Evolutionary conservation across 345 rosid species (phyloP).

Genomic region (Gossypium raimondii): DNA sequence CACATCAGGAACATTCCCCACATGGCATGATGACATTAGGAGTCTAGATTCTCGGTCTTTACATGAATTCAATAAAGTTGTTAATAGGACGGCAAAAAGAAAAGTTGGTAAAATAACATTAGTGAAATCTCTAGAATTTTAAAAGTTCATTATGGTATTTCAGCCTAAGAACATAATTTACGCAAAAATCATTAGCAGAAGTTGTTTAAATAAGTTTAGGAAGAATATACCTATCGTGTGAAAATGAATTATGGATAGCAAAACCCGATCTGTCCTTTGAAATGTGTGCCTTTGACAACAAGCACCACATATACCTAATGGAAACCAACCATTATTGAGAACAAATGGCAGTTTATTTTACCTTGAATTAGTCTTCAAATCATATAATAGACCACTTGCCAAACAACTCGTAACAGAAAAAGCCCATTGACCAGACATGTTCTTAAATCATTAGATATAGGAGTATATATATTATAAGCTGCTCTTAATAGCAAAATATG

Average conservation of each 20-base stretch:
- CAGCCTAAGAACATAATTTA: not conserved
- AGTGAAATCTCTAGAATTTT: not conserved
- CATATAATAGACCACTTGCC: not conserved
- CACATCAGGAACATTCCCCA: conserved; percentile 13
- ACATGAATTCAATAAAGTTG: not conserved
- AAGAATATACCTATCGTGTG: no score
- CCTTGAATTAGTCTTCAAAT: no score
- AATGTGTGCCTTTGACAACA: no score
- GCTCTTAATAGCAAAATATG: not conserved
- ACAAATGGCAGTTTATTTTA: no score
- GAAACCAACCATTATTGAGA: no score
- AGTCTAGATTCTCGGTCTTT: not conserved
- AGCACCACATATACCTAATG: no score
- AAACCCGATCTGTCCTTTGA: no score
- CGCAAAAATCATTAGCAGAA: no score
- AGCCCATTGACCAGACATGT: not conserved
- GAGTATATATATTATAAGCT: not conserved
- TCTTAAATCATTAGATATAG: no score
- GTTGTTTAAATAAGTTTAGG: no score
- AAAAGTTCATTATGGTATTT: not conserved
- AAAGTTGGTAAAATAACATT: not conserved
- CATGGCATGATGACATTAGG: conserved; percentile 9
- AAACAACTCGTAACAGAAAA: not conserved
- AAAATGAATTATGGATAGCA: no score
- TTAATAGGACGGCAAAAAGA: not conserved